Evolutionary conservation across 2,329 filamentous ascomycete genomes (phyloP).

Genomic region (Fusarium nygamai): DNA sequence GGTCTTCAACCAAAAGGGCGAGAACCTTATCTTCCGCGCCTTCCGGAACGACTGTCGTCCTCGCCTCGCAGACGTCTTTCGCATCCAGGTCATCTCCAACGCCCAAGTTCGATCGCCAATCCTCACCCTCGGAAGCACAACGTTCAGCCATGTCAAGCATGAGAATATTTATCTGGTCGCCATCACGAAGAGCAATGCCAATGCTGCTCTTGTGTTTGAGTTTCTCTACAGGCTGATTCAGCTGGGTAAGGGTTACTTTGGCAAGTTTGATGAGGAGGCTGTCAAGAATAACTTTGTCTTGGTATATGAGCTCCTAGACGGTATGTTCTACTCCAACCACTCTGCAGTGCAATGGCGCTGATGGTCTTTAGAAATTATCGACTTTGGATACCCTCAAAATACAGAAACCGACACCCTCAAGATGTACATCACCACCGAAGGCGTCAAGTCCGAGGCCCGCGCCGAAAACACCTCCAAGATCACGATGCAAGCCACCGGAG

Average conservation of each 20-base stretch:
- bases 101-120: slow-evolving; percentile 97
- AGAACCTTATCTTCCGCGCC: slow-evolving; percentile 98
- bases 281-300: slow-evolving; percentile 99
- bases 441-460: slow-evolving; percentile 88
- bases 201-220: slow-evolving; percentile 97
- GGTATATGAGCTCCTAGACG: slow-evolving; percentile 95
- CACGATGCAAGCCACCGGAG: slow-evolving; percentile 98
- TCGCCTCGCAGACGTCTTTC: slow-evolving; percentile 97
- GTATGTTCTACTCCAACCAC: slow-evolving; percentile 55
- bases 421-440: slow-evolving; percentile 99
- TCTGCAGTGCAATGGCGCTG: neutral
- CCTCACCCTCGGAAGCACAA: slow-evolving; percentile 95
- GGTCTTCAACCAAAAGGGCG: slow-evolving; percentile 99
- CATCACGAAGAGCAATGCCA: slow-evolving; percentile 98
- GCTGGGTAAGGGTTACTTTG: slow-evolving; percentile 95
- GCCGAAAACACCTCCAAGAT: slow-evolving; percentile 96
- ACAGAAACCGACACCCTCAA: slow-evolving; percentile 98
- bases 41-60: slow-evolving; percentile 99
- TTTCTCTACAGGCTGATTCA: slow-evolving; percentile 93
- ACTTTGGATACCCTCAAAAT: slow-evolving; percentile 99
- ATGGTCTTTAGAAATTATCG: slow-evolving; percentile 81
- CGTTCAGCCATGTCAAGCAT: slow-evolving; percentile 99
- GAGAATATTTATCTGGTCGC: slow-evolving; percentile 99
- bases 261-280: slow-evolving; percentile 98
- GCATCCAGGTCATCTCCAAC: slow-evolving; percentile 99